Conservation (phyloP, 495 filamentous ascomycete species). For the Aspergillus haitiensis region DNA sequence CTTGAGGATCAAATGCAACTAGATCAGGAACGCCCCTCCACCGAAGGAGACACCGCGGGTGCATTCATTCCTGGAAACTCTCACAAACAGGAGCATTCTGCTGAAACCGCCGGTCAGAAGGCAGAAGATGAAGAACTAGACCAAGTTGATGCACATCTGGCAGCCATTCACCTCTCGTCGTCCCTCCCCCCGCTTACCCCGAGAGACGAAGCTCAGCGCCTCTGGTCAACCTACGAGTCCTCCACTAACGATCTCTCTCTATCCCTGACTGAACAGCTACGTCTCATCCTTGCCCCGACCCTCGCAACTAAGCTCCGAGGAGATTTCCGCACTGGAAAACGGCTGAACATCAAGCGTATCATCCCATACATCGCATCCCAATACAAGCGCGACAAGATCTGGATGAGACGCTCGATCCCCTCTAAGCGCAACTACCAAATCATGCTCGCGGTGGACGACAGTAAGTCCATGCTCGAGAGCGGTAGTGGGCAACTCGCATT, state of each 20-base stretch:
- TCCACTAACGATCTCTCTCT: slow-evolving; percentile 83
- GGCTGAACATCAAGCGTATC: slow-evolving; percentile 98
- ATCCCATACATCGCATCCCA: slow-evolving; percentile 97
- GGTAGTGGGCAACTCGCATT: slow-evolving; percentile 72
- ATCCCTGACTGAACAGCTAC: slow-evolving; percentile 86
- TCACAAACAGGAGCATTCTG: slow-evolving; percentile 35
- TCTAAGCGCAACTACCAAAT: slow-evolving; percentile 95
- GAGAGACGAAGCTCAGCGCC: slow-evolving; percentile 63
- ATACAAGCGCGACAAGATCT: slow-evolving; percentile 99
- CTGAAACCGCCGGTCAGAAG: slow-evolving; percentile 37
- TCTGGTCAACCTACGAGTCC: slow-evolving; percentile 84
- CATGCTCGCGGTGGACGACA: slow-evolving; percentile 95
- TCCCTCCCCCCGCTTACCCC: slow-evolving; percentile 43
- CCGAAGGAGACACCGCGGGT: slow-evolving; percentile 44
- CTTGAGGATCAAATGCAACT: slow-evolving; percentile 50
- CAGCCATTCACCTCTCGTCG: slow-evolving; percentile 66
- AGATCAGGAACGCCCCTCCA: slow-evolving; percentile 36
- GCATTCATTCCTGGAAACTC: slow-evolving; percentile 44
- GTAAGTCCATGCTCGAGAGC: slow-evolving; percentile 83
- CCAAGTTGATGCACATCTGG: slow-evolving; percentile 71
- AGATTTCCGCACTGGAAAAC: slow-evolving; percentile 95
- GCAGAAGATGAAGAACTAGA: slow-evolving; percentile 62
- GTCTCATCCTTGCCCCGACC: slow-evolving; percentile 91
- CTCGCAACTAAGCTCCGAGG: slow-evolving; percentile 95
- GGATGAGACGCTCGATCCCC: slow-evolving; percentile 91